Conservation (phyloP, 2,329 filamentous ascomycete species). For the Phialemoniopsis sp. region DNA sequence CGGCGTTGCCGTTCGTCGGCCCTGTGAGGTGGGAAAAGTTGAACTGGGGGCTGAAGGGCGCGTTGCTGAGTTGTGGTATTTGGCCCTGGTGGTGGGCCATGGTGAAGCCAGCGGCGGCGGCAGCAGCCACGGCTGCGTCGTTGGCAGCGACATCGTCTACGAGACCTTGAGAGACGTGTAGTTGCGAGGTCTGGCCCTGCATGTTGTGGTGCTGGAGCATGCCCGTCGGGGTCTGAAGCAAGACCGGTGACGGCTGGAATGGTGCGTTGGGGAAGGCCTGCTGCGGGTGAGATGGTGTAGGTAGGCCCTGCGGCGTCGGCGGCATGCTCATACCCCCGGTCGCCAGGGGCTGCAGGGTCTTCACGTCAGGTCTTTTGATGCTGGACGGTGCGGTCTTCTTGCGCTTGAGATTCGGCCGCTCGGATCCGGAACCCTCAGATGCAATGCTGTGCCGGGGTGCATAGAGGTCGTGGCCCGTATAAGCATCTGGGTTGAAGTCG, state of each 20-base stretch:
- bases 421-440: constrained; percentile 14
- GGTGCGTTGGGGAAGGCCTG: constrained; percentile 30
- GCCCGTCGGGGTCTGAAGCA: constrained; percentile 32
- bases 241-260: constrained; percentile 26
- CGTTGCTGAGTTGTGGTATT: constrained; percentile 6
- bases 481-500: constrained; percentile 56
- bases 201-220: constrained; percentile 27
- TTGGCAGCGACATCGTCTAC: constrained; percentile 27
- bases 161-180: constrained; percentile 25
- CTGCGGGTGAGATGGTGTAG: constrained; percentile 21
- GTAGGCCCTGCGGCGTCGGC: constrained; percentile 19
- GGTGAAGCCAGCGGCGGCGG: constrained; percentile 30
- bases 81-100: constrained; percentile 19
- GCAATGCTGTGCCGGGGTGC: constrained; percentile 28
- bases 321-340: constrained; percentile 17
- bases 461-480: constrained; percentile 43
- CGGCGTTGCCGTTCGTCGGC: background rate
- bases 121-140: constrained; percentile 26
- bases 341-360: constrained; percentile 27
- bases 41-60: constrained; percentile 37
- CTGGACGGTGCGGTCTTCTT: constrained; percentile 37
- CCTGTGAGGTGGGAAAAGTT: constrained; percentile 22
- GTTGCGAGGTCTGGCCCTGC: constrained; percentile 18
- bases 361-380: constrained; percentile 33
- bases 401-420: constrained; percentile 40